Percentiles rank a stretch among this genome's conserved stretches.
phyloP scores from a whole-genome alignment of 139 green algal species.

The Microglena sp. region DNA sequence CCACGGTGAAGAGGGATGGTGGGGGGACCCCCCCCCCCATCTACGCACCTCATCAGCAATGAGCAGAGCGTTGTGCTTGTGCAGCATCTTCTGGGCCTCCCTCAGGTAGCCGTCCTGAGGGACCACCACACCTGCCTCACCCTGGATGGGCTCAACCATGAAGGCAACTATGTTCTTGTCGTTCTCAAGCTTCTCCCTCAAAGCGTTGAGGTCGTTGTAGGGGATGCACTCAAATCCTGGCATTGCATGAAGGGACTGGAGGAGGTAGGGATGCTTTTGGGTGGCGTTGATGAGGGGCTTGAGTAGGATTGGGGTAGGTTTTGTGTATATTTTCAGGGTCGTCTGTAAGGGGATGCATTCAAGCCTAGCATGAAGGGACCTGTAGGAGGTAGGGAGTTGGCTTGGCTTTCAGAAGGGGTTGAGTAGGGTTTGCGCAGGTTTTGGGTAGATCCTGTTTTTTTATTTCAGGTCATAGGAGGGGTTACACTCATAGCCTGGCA shows the following conservation, averaged over 20 bases:
- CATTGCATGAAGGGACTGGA: slow-evolving; percentile 85
- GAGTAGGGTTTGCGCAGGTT: too few species aligned
- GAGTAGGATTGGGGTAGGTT: too few species aligned
- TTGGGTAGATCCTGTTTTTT: too few species aligned
- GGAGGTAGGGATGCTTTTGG: not conserved
- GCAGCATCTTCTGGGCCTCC: slow-evolving; percentile 58
- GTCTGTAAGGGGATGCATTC: not conserved
- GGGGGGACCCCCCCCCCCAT: too few species aligned
- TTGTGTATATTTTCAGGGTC: too few species aligned
- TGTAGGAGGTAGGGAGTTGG: too few species aligned
- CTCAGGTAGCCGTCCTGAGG: slow-evolving; percentile 84
- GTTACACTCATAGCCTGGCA: slow-evolving; percentile 90
- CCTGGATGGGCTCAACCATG: slow-evolving; percentile 97
- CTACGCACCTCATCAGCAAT: slow-evolving; percentile 80
- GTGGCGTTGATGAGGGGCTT: too few species aligned
- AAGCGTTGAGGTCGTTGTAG: slow-evolving; percentile 83
- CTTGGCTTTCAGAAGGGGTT: too few species aligned
- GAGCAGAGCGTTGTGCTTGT: slow-evolving; percentile 83
- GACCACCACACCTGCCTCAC: slow-evolving; percentile 88
- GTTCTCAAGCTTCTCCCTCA: slow-evolving; percentile 53
- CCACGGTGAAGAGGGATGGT: too few species aligned
- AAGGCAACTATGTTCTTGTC: slow-evolving; percentile 88
- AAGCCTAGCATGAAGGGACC: too few species aligned
- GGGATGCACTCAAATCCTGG: slow-evolving; percentile 91
- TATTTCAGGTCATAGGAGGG: slow-evolving; percentile 97